Conservation (phyloP, 306 rosid species). For the Pyrus bretschneideri region DNA sequence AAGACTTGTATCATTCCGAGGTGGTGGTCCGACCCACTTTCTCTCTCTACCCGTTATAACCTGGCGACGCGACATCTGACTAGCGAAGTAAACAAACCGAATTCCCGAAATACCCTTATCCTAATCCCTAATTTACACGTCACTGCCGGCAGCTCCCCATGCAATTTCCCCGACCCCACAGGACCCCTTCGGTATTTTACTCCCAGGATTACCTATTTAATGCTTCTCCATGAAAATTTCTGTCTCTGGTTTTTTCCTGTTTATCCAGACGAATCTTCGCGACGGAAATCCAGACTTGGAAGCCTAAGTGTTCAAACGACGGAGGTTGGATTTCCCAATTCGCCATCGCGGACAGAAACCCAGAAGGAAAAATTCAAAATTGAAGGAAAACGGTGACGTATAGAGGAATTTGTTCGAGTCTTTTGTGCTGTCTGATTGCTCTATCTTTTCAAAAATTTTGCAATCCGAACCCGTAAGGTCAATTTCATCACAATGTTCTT, state of each 20-base stretch:
- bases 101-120: slow-evolving; percentile 25
- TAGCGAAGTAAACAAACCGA: neutral
- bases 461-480: neutral
- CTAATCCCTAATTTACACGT: neutral
- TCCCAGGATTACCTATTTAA: slow-evolving; percentile 34
- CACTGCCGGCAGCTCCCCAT: neutral
- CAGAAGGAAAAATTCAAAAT: neutral
- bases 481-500: neutral
- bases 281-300: neutral
- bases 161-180: slow-evolving; percentile 20
- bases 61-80: neutral
- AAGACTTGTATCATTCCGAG: neutral
- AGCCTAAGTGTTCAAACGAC: neutral
- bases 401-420: slow-evolving; percentile 13
- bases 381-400: neutral
- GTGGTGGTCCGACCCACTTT: slow-evolving; percentile 7
- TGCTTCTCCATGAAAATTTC: slow-evolving; percentile 17
- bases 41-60: neutral
- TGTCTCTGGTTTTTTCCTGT: slow-evolving; percentile 1
- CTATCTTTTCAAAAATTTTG: neutral
- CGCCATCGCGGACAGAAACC: neutral
- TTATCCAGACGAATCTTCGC: neutral
- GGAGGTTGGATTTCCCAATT: slow-evolving; percentile 1
- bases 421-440: slow-evolving; percentile 27
- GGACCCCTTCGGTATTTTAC: slow-evolving; percentile 8